These are phyloP conservation scores for Cladosporium sp. DNA, from an alignment of 2,329 filamentous ascomycete species.

Conservation along the genomic window DNA sequence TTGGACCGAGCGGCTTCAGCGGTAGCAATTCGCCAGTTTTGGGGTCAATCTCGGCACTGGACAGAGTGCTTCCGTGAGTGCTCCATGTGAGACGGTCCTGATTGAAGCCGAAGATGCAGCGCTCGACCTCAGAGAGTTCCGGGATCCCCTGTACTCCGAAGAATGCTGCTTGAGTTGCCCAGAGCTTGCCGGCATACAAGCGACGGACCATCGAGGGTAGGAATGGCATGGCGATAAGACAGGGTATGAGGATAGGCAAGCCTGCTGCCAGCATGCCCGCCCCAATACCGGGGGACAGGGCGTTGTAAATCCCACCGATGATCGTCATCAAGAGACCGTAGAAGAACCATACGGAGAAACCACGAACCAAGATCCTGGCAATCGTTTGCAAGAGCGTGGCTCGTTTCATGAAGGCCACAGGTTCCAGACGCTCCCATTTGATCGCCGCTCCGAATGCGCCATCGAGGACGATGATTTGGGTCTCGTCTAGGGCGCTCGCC, in stretches of 20 bases:
- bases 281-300: background rate
- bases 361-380: background rate
- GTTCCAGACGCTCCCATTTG: background rate
- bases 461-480: slow-evolving; percentile 3
- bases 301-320: background rate
- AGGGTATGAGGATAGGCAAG: slow-evolving; percentile 28
- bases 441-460: background rate
- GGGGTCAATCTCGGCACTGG: slow-evolving; percentile 28
- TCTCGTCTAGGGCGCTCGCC: background rate
- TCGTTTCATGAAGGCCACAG: slow-evolving; percentile 4
- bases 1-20: background rate
- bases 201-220: slow-evolving; percentile 41
- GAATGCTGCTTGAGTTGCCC: slow-evolving; percentile 46
- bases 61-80: background rate
- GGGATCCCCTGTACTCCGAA: slow-evolving; percentile 49
- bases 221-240: slow-evolving; percentile 34
- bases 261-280: background rate
- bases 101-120: slow-evolving; percentile 43
- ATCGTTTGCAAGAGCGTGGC: background rate
- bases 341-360: background rate
- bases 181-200: slow-evolving; percentile 46
- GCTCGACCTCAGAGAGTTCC: slow-evolving; percentile 43
- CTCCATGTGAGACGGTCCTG: slow-evolving; percentile 42
- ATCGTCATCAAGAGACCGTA: background rate
- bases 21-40: slow-evolving; percentile 11